Evolutionary conservation across 2,329 filamentous ascomycete genomes (phyloP).

Genomic region (Stachybotrys chlorohalonatus): DNA sequence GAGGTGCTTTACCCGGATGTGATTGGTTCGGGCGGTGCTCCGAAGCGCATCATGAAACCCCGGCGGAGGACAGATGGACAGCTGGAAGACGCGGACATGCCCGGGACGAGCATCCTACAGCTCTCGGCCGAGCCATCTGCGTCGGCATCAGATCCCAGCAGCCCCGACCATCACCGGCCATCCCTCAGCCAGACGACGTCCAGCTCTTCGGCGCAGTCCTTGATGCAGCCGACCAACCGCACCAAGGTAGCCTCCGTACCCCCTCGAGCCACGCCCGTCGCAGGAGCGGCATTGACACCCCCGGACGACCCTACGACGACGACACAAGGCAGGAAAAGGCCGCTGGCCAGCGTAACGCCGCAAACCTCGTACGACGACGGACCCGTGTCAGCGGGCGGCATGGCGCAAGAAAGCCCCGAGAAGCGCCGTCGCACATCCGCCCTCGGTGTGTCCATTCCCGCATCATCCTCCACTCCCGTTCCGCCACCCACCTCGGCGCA

Average conservation of each 20-base stretch:
- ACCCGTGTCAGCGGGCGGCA: conserved; percentile 14
- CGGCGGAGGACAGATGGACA: conserved; percentile 38
- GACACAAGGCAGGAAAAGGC: conserved; percentile 34
- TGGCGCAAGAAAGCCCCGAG: conserved; percentile 20
- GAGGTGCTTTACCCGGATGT: conserved; percentile 53
- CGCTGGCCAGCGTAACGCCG: conserved; percentile 7
- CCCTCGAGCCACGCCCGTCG: conserved; percentile 18
- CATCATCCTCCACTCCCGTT: neutral
- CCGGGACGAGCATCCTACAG: conserved; percentile 37
- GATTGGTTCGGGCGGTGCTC: conserved; percentile 48
- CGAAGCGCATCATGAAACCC: conserved; percentile 49
- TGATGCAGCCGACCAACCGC: conserved; percentile 8
- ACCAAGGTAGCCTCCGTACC: conserved; percentile 18
- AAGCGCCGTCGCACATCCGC: conserved; percentile 23
- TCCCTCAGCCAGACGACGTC: conserved; percentile 19
- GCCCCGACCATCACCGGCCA: conserved; percentile 14
- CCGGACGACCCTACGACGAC: conserved; percentile 37
- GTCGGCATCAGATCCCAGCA: conserved; percentile 12
- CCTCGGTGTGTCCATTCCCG: neutral
- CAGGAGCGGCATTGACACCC: conserved; percentile 41
- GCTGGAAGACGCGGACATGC: conserved; percentile 37
- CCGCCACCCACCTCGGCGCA: neutral
- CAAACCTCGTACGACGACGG: neutral
- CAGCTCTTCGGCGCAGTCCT: conserved; percentile 12
- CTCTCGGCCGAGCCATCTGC: conserved; percentile 27